A percentile compares a stretch with the other conserved stretches of the same genome.
phyloP scores from a whole-genome alignment of 768 basidiomycete species.

The Lenzites betulinus region DNA sequence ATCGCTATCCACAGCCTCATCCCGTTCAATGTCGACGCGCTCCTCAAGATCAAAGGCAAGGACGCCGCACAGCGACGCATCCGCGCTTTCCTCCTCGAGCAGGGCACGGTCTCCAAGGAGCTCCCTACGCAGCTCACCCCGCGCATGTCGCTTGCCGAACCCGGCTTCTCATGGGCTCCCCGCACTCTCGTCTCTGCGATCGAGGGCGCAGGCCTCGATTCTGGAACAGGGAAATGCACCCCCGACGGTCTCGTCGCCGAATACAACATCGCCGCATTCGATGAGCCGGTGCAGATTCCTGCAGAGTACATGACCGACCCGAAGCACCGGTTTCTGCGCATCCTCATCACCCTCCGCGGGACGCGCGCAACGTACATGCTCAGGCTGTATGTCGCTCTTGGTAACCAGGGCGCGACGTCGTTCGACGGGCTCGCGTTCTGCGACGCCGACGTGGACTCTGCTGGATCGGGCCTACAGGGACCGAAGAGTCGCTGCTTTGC shows the following conservation, averaged over 20 bases:
- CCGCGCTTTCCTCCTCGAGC: slow-evolving; percentile 3
- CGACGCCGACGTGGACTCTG: not conserved
- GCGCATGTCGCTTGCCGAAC: not conserved
- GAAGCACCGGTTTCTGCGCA: not conserved
- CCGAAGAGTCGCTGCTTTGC: not conserved
- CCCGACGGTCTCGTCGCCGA: not conserved
- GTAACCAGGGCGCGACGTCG: too few relatives aligned
- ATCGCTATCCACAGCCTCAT: slow-evolving; percentile 12
- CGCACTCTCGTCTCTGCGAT: not conserved
- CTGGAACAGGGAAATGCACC: not conserved
- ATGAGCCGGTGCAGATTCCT: not conserved
- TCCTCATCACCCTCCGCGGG: not conserved
- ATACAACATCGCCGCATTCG: not conserved
- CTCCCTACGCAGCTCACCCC: not conserved
- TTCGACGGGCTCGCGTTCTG: not conserved
- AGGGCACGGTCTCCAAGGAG: not conserved
- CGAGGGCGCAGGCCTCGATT: not conserved
- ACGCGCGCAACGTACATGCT: not conserved
- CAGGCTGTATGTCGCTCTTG: not conserved
- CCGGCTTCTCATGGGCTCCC: not conserved
- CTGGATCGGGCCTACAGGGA: too few relatives aligned
- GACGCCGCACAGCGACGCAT: slow-evolving; percentile 9
- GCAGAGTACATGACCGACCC: not conserved
- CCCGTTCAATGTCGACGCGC: not conserved
- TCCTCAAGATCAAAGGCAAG: slow-evolving; percentile 1